phyloP scores from a whole-genome alignment of 2,329 filamentous ascomycete species.

The Paraconiothyrium sp. region DNA sequence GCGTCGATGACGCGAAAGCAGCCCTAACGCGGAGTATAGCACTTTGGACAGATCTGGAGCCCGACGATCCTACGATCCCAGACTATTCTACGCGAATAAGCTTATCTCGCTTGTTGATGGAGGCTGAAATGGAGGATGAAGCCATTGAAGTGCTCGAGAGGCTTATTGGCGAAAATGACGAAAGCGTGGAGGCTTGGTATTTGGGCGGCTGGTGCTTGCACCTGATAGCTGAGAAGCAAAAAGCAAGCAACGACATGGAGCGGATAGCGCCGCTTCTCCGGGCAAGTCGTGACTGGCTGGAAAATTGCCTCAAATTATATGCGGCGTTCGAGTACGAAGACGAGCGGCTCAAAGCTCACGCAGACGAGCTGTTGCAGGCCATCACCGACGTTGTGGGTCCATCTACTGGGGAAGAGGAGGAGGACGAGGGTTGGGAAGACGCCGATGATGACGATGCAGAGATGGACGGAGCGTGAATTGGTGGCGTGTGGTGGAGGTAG shows the following conservation, averaged over 20 bases:
- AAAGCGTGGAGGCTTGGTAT: constrained; percentile 96
- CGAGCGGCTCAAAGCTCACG: constrained; percentile 78
- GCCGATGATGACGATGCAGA: constrained; percentile 46
- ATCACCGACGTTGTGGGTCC: constrained; percentile 57
- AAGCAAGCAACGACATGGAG: constrained; percentile 63
- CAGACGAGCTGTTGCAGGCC: constrained; percentile 71
- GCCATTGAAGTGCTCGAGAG: constrained; percentile 86
- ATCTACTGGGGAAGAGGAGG: constrained; percentile 53
- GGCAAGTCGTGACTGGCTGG: constrained; percentile 83
- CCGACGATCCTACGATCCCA: constrained; percentile 76
- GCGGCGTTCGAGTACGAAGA: constrained; percentile 84
- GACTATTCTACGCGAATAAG: constrained; percentile 88
- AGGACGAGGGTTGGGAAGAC: constrained; percentile 52
- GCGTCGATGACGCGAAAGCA: constrained; percentile 79
- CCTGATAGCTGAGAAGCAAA: constrained; percentile 76
- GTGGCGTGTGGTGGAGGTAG: neutral
- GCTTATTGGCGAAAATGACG: constrained; percentile 86
- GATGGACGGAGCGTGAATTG: constrained; percentile 50
- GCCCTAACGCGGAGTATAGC: constrained; percentile 82
- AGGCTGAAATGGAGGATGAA: constrained; percentile 84
- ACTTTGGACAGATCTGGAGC: constrained; percentile 81
- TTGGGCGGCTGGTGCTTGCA: constrained; percentile 93
- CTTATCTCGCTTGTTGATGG: constrained; percentile 85
- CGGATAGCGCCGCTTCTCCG: constrained; percentile 67
- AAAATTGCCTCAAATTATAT: constrained; percentile 83